Evolutionary conservation across 805 yeast species (phyloP), one percentile per base, ranked within the genome.

Genomic region (Barnettozyma salicaria): DNA sequence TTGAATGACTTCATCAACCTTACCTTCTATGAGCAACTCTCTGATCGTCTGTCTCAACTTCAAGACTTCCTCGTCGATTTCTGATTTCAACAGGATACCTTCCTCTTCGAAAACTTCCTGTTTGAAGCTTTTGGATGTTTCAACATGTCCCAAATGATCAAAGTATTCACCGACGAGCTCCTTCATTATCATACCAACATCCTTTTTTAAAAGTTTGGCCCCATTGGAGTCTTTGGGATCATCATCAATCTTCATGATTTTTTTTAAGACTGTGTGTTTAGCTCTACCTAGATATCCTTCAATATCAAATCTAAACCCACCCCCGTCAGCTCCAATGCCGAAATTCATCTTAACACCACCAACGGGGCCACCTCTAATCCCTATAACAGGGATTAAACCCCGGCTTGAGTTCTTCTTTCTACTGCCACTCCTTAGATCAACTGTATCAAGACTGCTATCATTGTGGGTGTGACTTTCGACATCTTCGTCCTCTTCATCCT

Each of bases 251-350:
- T 22, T 36, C 32, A 55, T 59, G n/a, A 60, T 52, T 34, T 50
- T 53, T 13, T 49, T 51, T 24, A 58, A 54, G 7, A 67, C 51
- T 31, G 46, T 50, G 8, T 50, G 44, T 45, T 76, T 78, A 58
- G 70, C 65, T 10, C 58, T 58, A 19, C 62, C 57, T 26, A 76
- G 68, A 53, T 78, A 77, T 27, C 68, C 65, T 28, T 67, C 64
- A 41, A 82, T 76, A 52, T 82, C 82, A 50, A 72, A 82, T 36
- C 64, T 60, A 54, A 82, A 82, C 12, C 34, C 41, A 35, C 72
- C 78, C 37, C 65, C 76, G 43, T 65, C 67, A 3, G n/a, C n/a
- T n/a, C n/a, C n/a, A n/a, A 75, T 66, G 9, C 78, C 69, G 50
- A 64, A 64, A 42, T 64, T 64, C 4, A 67, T 57, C 11, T 48